Evolutionary conservation across 2,329 filamentous ascomycete genomes (phyloP).

Genomic region (Fusarium lyarnte): DNA sequence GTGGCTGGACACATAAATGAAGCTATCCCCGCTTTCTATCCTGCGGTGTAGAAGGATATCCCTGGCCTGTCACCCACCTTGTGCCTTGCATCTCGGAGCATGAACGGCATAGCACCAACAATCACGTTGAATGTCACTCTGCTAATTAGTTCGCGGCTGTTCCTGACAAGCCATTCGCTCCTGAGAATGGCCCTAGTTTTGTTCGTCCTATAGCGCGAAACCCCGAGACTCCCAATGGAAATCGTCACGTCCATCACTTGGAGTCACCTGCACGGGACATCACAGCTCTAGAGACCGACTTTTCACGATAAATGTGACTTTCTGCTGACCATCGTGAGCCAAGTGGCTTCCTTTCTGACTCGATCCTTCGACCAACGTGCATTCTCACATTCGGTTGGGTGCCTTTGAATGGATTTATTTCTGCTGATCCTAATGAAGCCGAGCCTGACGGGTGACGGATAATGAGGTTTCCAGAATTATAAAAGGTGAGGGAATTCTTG

Average conservation of each 20-base stretch:
- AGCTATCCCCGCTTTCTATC: slow-evolving; percentile 12
- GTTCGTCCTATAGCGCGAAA: slow-evolving; percentile 34
- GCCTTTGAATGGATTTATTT: slow-evolving; percentile 23
- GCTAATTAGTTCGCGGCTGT: slow-evolving; percentile 28
- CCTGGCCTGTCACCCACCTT: slow-evolving; percentile 25
- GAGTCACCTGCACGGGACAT: slow-evolving; percentile 41
- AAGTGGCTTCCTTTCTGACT: slow-evolving; percentile 24
- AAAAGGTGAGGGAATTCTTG: slow-evolving; percentile 19
- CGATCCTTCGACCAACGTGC: slow-evolving; percentile 33
- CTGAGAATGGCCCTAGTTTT: slow-evolving; percentile 4
- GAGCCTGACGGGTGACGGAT: background rate
- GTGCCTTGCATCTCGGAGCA: slow-evolving; percentile 33
- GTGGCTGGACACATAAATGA: slow-evolving; percentile 28
- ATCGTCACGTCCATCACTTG: slow-evolving; percentile 34
- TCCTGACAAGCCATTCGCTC: slow-evolving; percentile 27
- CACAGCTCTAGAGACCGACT: slow-evolving; percentile 32
- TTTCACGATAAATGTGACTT: slow-evolving; percentile 23
- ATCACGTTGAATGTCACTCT: slow-evolving; percentile 21
- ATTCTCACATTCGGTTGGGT: slow-evolving; percentile 30
- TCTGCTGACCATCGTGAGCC: slow-evolving; percentile 19
- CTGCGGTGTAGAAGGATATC: slow-evolving; percentile 15
- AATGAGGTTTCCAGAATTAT: slow-evolving; percentile 1
- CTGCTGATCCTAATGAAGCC: slow-evolving; percentile 28
- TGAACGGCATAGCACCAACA: slow-evolving; percentile 21
- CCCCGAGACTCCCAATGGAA: slow-evolving; percentile 37